phyloP scores from a whole-genome alignment of 306 rosid genomes.

The Lathyrus oleraceus region DNA sequence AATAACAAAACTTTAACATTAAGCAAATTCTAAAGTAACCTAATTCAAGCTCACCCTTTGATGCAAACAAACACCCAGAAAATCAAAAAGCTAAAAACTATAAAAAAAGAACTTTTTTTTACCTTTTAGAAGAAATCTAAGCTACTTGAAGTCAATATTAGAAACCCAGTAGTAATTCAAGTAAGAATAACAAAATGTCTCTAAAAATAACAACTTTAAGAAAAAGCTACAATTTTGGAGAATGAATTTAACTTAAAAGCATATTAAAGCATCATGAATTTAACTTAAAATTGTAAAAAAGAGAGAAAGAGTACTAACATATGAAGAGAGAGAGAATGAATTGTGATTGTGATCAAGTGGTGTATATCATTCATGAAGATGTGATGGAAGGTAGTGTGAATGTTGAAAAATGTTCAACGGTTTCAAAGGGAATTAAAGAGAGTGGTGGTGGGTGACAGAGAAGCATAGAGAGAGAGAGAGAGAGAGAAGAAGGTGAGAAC shows the following conservation, averaged over 20 bases:
- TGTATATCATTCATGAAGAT: slow-evolving; percentile 1
- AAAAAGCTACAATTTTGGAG: slow-evolving; percentile 28
- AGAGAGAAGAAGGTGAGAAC: slow-evolving; percentile 30
- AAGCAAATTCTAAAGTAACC: slow-evolving; percentile 61
- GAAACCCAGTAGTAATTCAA: slow-evolving; percentile 35
- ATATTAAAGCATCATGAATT: slow-evolving; percentile 1
- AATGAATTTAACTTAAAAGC: slow-evolving; percentile 19
- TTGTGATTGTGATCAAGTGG: slow-evolving; percentile 11
- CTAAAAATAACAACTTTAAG: slow-evolving; percentile 1
- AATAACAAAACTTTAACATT: slow-evolving; percentile 69
- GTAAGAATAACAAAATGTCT: slow-evolving; percentile 33
- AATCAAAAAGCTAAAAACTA: background rate
- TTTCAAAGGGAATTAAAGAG: slow-evolving; percentile 47
- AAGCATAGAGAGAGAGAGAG: slow-evolving; percentile 38
- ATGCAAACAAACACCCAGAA: slow-evolving; percentile 33
- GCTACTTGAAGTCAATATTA: slow-evolving; percentile 41
- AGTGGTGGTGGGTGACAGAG: slow-evolving; percentile 34
- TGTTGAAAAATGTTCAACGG: slow-evolving; percentile 47
- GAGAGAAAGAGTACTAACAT: slow-evolving; percentile 42
- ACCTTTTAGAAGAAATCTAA: background rate
- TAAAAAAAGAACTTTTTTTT: background rate
- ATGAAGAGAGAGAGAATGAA: slow-evolving; percentile 18
- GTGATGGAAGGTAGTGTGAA: slow-evolving; percentile 34
- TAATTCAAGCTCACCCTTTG: slow-evolving; percentile 39
- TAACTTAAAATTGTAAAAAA: slow-evolving; percentile 2